Conservation (phyloP, 2,329 filamentous ascomycete genomes). For the Alternaria consortialis region DNA sequence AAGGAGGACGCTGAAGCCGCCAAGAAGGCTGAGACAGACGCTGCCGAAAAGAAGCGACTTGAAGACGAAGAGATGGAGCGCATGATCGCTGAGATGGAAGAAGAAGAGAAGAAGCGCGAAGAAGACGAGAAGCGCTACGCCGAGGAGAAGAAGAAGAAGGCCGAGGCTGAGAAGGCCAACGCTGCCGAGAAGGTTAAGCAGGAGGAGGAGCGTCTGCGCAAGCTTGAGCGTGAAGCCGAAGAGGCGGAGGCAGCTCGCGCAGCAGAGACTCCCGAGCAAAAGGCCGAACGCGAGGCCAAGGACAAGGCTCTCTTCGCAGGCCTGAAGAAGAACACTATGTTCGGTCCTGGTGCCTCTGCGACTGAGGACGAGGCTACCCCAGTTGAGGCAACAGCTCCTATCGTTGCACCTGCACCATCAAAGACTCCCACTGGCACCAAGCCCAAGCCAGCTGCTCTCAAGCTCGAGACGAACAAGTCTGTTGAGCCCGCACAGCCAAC, state of each 20-base stretch:
- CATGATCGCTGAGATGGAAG: constrained; percentile 72
- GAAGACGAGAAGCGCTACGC: constrained; percentile 76
- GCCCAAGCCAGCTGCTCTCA: constrained; percentile 86
- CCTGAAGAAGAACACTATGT: constrained; percentile 58
- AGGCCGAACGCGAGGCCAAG: constrained; percentile 51
- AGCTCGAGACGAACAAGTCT: constrained; percentile 84
- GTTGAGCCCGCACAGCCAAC: constrained; percentile 93
- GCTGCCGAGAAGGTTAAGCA: constrained; percentile 56
- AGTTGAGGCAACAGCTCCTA: constrained; percentile 54
- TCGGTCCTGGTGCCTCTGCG: constrained; percentile 56
- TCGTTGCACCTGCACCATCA: constrained; percentile 26
- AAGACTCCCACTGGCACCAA: constrained; percentile 65
- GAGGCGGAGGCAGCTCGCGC: constrained; percentile 56
- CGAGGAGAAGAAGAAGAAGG: constrained; percentile 72
- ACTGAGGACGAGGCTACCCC: constrained; percentile 43
- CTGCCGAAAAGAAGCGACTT: constrained; percentile 46
- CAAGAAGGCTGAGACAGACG: constrained; percentile 55
- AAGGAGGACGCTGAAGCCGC: constrained; percentile 44
- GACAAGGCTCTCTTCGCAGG: constrained; percentile 54
- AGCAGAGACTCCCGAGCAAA: constrained; percentile 53
- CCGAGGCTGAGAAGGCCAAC: constrained; percentile 68
- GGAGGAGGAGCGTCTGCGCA: constrained; percentile 63
- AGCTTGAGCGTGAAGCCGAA: constrained; percentile 60
- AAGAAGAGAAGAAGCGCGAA: constrained; percentile 57
- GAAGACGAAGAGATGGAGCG: constrained; percentile 60